Percentiles rank a stretch among this genome's conserved stretches.
These are phyloP conservation scores for Elongisporangium anandrum DNA, from an alignment of 352 stramenopile genomes.

Conservation along the genomic window DNA sequence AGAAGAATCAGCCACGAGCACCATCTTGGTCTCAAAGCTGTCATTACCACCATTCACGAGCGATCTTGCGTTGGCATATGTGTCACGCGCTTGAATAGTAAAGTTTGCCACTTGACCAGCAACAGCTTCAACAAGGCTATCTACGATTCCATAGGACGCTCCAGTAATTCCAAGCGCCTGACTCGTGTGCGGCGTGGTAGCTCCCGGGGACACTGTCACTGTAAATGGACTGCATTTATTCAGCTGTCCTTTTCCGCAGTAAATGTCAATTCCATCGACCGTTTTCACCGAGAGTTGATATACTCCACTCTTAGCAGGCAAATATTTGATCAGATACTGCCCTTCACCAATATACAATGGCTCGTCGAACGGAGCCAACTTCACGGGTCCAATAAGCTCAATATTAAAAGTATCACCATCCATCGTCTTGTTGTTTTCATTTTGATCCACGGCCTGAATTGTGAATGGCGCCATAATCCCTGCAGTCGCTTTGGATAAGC, in stretches of 20 bases:
- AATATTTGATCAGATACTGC: constrained; percentile 90
- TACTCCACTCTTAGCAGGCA: constrained; percentile 69
- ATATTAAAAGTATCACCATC: constrained; percentile 79
- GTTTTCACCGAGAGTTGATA: constrained; percentile 92
- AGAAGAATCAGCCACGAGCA: constrained; percentile 36
- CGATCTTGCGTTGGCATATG: constrained; percentile 84
- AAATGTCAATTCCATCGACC: constrained; percentile 91
- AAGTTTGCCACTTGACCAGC: constrained; percentile 91
- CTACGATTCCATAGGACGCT: constrained; percentile 60
- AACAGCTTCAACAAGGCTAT: constrained; percentile 89
- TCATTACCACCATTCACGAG: constrained; percentile 39
- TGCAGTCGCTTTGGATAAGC: constrained; percentile 67
- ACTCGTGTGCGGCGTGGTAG: constrained; percentile 85
- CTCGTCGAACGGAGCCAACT: constrained; percentile 55
- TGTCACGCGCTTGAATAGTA: constrained; percentile 94
- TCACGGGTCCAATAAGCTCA: constrained; percentile 32
- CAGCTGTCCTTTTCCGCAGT: constrained; percentile 87
- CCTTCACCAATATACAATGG: constrained; percentile 89
- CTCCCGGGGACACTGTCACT: constrained; percentile 82
- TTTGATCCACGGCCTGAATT: constrained; percentile 93
- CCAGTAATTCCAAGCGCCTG: constrained; percentile 75
- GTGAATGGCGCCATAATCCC: constrained; percentile 88
- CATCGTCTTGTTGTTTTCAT: constrained; percentile 89
- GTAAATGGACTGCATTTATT: constrained; percentile 95
- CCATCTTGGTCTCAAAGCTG: constrained; percentile 85